Conservation (phyloP, 2,329 filamentous ascomycete species). For the Leptographium galeiforme region DNA sequence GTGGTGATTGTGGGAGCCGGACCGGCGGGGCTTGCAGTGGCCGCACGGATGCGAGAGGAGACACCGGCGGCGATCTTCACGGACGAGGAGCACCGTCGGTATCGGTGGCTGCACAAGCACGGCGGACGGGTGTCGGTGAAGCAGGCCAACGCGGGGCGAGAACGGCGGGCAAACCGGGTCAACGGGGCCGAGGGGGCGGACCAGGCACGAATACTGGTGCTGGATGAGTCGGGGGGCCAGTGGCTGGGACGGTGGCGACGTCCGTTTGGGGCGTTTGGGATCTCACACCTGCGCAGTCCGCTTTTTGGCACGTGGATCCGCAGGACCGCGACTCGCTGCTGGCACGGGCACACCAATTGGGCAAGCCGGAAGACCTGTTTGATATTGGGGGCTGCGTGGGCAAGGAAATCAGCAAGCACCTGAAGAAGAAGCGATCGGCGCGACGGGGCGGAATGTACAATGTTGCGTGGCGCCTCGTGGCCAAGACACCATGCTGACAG, state of each 20-base stretch:
- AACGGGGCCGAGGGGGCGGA: background rate
- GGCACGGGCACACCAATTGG: conserved; percentile 50
- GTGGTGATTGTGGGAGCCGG: conserved; percentile 63
- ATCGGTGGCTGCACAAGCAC: conserved; percentile 61
- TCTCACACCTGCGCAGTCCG: conserved; percentile 59
- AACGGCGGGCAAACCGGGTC: background rate
- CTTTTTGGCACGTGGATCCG: conserved; percentile 79
- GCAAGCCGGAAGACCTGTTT: conserved; percentile 47
- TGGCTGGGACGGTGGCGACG: conserved; percentile 64
- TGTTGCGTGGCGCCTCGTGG: conserved; percentile 9
- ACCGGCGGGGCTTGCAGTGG: conserved; percentile 60
- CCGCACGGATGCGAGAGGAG: conserved; percentile 56
- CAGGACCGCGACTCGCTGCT: conserved; percentile 60
- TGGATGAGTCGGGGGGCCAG: conserved; percentile 48
- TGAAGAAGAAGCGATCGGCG: conserved; percentile 45
- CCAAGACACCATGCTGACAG: background rate
- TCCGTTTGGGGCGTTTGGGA: conserved; percentile 55
- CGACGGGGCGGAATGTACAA: conserved; percentile 16
- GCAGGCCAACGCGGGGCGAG: conserved; percentile 27
- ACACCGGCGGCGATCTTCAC: conserved; percentile 71
- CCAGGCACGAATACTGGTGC: conserved; percentile 37
- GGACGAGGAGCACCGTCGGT: conserved; percentile 70
- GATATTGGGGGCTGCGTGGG: conserved; percentile 66
- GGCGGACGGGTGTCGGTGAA: conserved; percentile 46
- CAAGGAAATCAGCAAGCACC: conserved; percentile 68